A percentile compares a stretch with the other conserved stretches of the same genome.
Conservation (phyloP, 2,329 filamentous ascomycete species). For the Diaporthe capsici region DNA sequence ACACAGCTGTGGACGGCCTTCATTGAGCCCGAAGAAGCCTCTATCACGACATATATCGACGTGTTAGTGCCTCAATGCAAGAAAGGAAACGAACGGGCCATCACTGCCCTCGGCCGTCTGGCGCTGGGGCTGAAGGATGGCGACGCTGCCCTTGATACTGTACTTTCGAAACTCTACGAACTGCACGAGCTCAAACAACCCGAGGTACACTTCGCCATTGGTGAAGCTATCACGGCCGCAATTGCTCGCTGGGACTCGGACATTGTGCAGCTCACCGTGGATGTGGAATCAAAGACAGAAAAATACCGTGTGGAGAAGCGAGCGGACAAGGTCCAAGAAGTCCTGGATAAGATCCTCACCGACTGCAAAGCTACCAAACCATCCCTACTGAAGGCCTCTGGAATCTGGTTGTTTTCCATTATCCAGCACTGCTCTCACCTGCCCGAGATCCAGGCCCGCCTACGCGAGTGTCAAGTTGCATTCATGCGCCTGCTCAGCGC, state of each 20-base stretch:
- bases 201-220: conserved; percentile 91
- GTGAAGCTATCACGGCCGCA: conserved; percentile 86
- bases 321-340: conserved; percentile 60
- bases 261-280: conserved; percentile 80
- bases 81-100: conserved; percentile 85
- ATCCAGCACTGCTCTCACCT: conserved; percentile 91
- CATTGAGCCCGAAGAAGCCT: conserved; percentile 49
- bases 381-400: conserved; percentile 89
- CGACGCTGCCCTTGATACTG: conserved; percentile 57
- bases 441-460: conserved; percentile 77
- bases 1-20: conserved; percentile 63
- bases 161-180: conserved; percentile 78
- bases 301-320: conserved; percentile 54
- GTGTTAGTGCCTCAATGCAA: conserved; percentile 79
- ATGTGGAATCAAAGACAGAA: conserved; percentile 72
- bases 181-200: conserved; percentile 88
- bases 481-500: conserved; percentile 92
- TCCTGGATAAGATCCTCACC: conserved; percentile 80
- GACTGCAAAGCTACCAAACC: conserved; percentile 91
- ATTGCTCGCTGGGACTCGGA: conserved; percentile 88
- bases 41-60: conserved; percentile 65
- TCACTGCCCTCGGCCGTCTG: conserved; percentile 83
- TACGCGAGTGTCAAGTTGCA: conserved; percentile 85
- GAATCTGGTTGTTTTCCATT: conserved; percentile 94
- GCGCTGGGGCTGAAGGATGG: conserved; percentile 69